Percentiles rank a stretch among this genome's conserved stretches.
Evolutionary conservation across 371 early-diverging fungal species (phyloP).

Genomic region (Gilbertella persicaria): DNA sequence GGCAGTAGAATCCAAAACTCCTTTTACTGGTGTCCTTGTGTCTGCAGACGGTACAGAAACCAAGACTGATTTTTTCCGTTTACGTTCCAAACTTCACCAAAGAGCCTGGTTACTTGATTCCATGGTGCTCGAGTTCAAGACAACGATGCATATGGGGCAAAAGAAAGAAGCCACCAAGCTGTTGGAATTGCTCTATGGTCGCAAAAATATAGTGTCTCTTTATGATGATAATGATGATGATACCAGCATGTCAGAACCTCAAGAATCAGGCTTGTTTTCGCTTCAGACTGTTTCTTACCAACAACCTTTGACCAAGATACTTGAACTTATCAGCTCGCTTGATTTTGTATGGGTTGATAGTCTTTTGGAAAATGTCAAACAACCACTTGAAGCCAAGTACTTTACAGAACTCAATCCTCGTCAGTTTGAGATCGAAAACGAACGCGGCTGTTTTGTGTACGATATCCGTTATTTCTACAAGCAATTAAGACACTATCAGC

Average conservation of each 20-base stretch:
- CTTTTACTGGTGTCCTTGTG: conserved; percentile 22
- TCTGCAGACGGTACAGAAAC: conserved; percentile 28
- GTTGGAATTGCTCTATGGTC: conserved; percentile 62
- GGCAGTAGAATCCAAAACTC: conserved; percentile 6
- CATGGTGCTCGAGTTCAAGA: conserved; percentile 85
- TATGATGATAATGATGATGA: conserved; percentile 26
- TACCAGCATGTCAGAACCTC: conserved; percentile 61
- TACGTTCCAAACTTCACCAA: conserved; percentile 76
- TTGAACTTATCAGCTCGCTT: conserved; percentile 58
- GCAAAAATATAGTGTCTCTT: conserved; percentile 12
- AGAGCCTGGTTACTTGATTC: conserved; percentile 88
- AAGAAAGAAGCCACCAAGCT: conserved; percentile 57
- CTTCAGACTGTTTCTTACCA: conserved; percentile 12
- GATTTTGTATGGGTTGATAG: conserved; percentile 47
- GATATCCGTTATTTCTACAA: conserved; percentile 67
- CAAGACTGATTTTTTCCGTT: conserved; percentile 48
- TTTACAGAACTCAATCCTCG: conserved; percentile 26
- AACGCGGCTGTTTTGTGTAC: conserved; percentile 60
- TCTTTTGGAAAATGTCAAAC: conserved; percentile 1
- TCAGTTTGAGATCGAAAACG: conserved; percentile 44
- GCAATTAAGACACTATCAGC: conserved; percentile 18
- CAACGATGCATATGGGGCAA: conserved; percentile 40
- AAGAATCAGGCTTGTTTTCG: conserved; percentile 16
- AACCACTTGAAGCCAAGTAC: conserved; percentile 8
- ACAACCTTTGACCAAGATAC: conserved; percentile 56